Evolutionary conservation across 23 red algal genomes (phyloP).

Genomic region (Gracilariopsis chorda): DNA sequence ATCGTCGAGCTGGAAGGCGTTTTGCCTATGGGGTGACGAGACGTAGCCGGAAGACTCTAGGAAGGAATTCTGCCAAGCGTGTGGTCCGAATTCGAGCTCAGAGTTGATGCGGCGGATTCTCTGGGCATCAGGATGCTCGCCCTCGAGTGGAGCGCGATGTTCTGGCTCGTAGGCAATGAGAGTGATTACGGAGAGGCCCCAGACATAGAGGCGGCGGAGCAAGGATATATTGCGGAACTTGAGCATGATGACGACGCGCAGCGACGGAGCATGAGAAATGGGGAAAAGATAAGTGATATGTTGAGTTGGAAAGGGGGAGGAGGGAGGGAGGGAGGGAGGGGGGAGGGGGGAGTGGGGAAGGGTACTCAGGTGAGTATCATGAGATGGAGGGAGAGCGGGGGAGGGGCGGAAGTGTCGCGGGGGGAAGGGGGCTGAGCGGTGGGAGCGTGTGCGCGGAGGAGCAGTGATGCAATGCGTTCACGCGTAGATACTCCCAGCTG

Average conservation of each 20-base stretch:
- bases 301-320: background rate
- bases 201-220: slow-evolving; percentile 66
- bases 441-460: no score
- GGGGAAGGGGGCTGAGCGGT: no score
- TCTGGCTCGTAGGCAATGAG: slow-evolving; percentile 63
- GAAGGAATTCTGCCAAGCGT: slow-evolving; percentile 82
- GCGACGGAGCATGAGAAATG: background rate
- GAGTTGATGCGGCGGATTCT: slow-evolving; percentile 84
- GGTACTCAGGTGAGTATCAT: background rate
- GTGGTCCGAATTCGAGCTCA: slow-evolving; percentile 87
- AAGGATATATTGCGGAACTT: slow-evolving; percentile 68
- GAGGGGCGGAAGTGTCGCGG: no score
- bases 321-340: background rate
- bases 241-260: slow-evolving; percentile 38
- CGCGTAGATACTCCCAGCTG: no score
- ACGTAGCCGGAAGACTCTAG: slow-evolving; percentile 37
- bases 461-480: no score
- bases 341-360: background rate
- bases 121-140: slow-evolving; percentile 2
- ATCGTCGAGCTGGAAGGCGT: slow-evolving; percentile 54
- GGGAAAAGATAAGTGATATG: background rate
- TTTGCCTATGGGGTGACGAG: slow-evolving; percentile 22
- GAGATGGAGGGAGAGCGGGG: background rate
- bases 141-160: slow-evolving; percentile 20
- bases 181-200: slow-evolving; percentile 46